These are phyloP conservation scores for Akanthomyces lecanii DNA, from an alignment of 2,329 filamentous ascomycete species.

Conservation along the genomic window DNA sequence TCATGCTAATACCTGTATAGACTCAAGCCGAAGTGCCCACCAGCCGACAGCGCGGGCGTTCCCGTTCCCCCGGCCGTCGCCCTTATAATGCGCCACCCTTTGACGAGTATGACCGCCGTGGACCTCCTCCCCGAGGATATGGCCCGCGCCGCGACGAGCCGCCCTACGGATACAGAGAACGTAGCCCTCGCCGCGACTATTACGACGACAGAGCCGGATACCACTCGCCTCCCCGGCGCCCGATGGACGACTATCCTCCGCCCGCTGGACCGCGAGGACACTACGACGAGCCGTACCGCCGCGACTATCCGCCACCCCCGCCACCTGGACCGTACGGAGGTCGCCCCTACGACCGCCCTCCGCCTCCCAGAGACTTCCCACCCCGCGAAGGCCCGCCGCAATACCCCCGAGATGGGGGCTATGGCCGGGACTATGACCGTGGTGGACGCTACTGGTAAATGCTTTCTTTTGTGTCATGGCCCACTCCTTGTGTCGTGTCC, in stretches of 20 bases:
- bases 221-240: constrained; percentile 73
- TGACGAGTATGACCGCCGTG: constrained; percentile 82
- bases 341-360: constrained; percentile 53
- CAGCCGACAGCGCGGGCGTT: constrained; percentile 66
- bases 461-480: constrained; percentile 14
- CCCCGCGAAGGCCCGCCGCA: constrained; percentile 44
- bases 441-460: constrained; percentile 49
- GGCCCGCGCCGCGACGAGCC: constrained; percentile 67
- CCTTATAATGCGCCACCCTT: constrained; percentile 64
- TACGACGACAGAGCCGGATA: constrained; percentile 81
- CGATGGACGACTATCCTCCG: constrained; percentile 68
- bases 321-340: constrained; percentile 58
- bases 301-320: constrained; percentile 62
- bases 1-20: constrained; percentile 38
- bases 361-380: constrained; percentile 45
- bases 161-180: constrained; percentile 78
- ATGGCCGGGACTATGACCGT: constrained; percentile 47
- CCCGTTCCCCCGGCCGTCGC: constrained; percentile 66
- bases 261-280: constrained; percentile 57
- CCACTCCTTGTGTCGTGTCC: constrained; percentile 7
- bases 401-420: constrained; percentile 29
- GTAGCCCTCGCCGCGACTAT: constrained; percentile 81
- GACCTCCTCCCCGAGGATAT: constrained; percentile 71
- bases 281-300: constrained; percentile 74
- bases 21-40: constrained; percentile 70